Conservation (phyloP, 768 basidiomycete species). For the Termitomyces titanicus region DNA sequence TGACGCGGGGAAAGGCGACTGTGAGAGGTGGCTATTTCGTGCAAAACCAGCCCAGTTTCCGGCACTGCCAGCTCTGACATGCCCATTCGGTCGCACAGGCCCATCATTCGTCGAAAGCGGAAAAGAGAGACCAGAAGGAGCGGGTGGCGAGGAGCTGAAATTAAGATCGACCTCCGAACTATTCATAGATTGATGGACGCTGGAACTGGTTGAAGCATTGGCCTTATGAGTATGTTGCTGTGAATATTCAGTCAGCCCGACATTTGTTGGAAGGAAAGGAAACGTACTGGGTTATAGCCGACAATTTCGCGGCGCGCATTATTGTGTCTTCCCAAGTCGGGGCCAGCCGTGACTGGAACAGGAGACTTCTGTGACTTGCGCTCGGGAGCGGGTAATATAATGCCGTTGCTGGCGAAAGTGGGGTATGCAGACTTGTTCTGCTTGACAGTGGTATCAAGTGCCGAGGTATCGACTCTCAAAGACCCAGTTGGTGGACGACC, state of each 20-base stretch:
- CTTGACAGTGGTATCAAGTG: conserved; percentile 53
- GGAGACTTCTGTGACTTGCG: conserved; percentile 64
- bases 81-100: conserved; percentile 53
- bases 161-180: conserved; percentile 64
- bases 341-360: conserved; percentile 80
- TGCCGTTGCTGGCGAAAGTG: conserved; percentile 56
- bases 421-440: conserved; percentile 90
- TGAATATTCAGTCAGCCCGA: conserved; percentile 15
- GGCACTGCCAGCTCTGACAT: conserved; percentile 75
- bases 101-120: conserved; percentile 40
- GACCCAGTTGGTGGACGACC: conserved; percentile 65
- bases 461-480: conserved; percentile 71
- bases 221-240: conserved; percentile 45
- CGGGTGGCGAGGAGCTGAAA: conserved; percentile 53
- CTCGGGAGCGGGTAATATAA: conserved; percentile 56
- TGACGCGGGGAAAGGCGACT: conserved; percentile 50
- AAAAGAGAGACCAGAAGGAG: conserved; percentile 35
- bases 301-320: conserved; percentile 70
- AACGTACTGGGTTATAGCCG: conserved; percentile 64
- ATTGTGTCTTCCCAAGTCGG: conserved; percentile 78
- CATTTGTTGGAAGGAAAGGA: background rate
- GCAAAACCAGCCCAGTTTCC: conserved; percentile 74
- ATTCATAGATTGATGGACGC: conserved; percentile 71
- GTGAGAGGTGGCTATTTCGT: conserved; percentile 48
- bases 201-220: conserved; percentile 41